Evolutionary conservation across 148 eudicot species (phyloP), one percentile per base, ranked within the genome.

Genomic region (Hydrangea macrophylla): DNA sequence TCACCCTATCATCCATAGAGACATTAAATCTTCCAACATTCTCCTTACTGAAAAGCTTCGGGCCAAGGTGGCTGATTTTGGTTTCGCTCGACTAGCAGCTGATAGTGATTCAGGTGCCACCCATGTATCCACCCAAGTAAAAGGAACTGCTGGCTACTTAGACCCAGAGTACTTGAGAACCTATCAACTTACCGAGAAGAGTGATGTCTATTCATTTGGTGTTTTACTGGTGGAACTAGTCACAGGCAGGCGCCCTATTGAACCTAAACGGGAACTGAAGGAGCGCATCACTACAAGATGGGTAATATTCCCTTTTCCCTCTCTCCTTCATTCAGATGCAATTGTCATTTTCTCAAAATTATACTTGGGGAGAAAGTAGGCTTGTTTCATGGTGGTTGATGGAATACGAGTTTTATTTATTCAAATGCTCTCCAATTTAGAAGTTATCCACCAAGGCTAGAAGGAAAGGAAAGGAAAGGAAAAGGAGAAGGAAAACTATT

Each of bases 181-280:
- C 51, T 86, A 84, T 69, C 95, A 93, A 37, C 92, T 93, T 13
- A 93, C 98, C 1, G 98, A 83, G 40, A 93, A 86, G 78, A 93
- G 98, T 53, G 98, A 90, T 65, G 98, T 93, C 44, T 93, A 93
- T 73, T 93, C 98, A 20, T 93, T 90, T 75, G 98, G 98, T 40
- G 88, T 84, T 15, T 80, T 93, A 67, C 72, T 93, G 67, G 90
- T 88, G 74, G 98, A 93, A 65, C 61, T 93, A 17, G 81, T 93
- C 37, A 86, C 98, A 1, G 95, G 98, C 42, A 76, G 98, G 70
- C 88, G 98, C 23, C 92, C 98, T 28, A 78, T 93, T 12, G 98
- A 93, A 78, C 55, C 85, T 37, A 90, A 77, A 77, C 77, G 83
- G 56, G 75, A 72, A 24, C 35, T 55, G 18, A 84, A 67, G 70